These are phyloP conservation scores for Pestalotiopsis fici DNA, from an alignment of 2,329 filamentous ascomycete species.

Conservation along the genomic window DNA sequence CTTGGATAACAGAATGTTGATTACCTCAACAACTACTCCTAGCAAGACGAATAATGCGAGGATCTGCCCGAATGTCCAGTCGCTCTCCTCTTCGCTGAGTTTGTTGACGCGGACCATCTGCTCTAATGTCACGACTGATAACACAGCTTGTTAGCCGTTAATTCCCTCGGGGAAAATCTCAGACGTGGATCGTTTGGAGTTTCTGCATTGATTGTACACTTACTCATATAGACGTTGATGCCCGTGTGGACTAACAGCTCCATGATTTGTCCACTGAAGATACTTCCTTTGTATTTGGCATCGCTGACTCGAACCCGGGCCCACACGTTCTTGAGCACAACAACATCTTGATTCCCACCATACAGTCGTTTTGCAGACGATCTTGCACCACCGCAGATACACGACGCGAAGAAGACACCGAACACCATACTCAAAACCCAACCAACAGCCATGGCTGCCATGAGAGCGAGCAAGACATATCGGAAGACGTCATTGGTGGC, in stretches of 20 bases:
- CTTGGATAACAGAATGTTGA: conserved; percentile 4
- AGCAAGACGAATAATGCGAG: conserved; percentile 6
- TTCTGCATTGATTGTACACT: background rate
- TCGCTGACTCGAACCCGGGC: background rate
- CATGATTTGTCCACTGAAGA: background rate
- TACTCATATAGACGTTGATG: conserved; percentile 8
- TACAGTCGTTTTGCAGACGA: background rate
- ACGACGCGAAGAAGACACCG: conserved; percentile 1
- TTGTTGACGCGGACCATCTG: conserved; percentile 2
- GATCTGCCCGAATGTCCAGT: conserved; percentile 7
- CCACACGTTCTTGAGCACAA: background rate
- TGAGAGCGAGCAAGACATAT: conserved; percentile 5
- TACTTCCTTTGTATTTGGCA: background rate
- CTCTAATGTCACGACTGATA: background rate
- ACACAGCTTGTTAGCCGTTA: background rate
- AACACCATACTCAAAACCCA: conserved; percentile 7
- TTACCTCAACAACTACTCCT: conserved; percentile 6
- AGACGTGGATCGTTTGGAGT: background rate
- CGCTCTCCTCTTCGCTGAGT: background rate
- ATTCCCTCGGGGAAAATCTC: background rate
- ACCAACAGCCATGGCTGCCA: conserved; percentile 1
- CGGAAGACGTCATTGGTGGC: conserved; percentile 5
- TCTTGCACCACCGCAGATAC: background rate
- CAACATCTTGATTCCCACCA: background rate
- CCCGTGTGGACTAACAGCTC: conserved; percentile 5